Percentiles rank a stretch among this genome's conserved stretches.
phyloP scores from a whole-genome alignment of 2,329 filamentous ascomycete genomes.

The Neofusicoccum laricinum region DNA sequence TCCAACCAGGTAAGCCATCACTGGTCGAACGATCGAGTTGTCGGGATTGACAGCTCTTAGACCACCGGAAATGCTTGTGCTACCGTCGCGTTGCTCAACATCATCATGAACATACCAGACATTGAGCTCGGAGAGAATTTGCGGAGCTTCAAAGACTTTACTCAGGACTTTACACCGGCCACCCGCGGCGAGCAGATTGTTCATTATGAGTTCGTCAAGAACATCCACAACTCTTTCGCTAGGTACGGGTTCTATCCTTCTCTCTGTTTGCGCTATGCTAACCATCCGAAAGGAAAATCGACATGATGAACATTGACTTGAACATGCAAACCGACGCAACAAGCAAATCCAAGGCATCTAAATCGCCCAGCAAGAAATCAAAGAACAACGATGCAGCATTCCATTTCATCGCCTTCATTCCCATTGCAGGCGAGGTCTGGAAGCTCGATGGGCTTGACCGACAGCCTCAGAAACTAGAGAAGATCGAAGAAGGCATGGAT shows the following conservation, averaged over 20 bases:
- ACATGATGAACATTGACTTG: constrained; percentile 69
- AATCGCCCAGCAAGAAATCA: neutral
- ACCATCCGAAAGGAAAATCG: constrained; percentile 59
- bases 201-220: constrained; percentile 72
- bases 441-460: constrained; percentile 81
- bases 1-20: constrained; percentile 70
- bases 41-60: constrained; percentile 40
- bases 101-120: constrained; percentile 76
- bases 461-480: constrained; percentile 50
- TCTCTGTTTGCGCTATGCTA: neutral
- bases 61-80: constrained; percentile 83
- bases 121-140: constrained; percentile 70
- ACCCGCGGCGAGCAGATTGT: constrained; percentile 74
- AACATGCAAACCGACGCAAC: constrained; percentile 48
- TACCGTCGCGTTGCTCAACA: constrained; percentile 88
- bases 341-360: constrained; percentile 15
- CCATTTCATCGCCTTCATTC: constrained; percentile 89
- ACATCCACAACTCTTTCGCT: constrained; percentile 85
- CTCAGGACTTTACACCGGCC: constrained; percentile 64
- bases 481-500: constrained; percentile 43
- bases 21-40: neutral
- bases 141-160: constrained; percentile 69
- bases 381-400: constrained; percentile 59
- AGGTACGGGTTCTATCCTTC: constrained; percentile 44
- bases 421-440: constrained; percentile 72